phyloP scores from a whole-genome alignment of 441 rosid species.

The Adansonia grandidieri region DNA sequence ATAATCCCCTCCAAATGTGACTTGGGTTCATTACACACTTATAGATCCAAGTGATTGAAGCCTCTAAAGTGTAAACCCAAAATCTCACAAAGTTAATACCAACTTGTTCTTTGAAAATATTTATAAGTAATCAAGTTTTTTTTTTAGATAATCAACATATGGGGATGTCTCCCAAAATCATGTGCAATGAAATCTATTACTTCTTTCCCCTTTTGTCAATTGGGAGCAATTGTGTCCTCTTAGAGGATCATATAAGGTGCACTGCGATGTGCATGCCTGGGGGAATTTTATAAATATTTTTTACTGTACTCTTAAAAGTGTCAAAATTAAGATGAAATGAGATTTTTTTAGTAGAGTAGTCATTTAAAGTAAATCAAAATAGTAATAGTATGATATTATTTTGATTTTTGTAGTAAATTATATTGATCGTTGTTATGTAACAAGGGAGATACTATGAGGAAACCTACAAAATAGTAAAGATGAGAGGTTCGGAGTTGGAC shows the following conservation, averaged over 20 bases:
- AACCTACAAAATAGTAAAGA: too few relatives aligned
- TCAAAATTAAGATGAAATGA: not conserved
- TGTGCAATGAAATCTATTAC: not conserved
- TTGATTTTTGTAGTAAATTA: too few relatives aligned
- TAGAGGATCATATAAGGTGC: not conserved
- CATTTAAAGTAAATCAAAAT: too few relatives aligned
- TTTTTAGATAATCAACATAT: constrained; percentile 11
- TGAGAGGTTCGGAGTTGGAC: too few relatives aligned
- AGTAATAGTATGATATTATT: too few relatives aligned
- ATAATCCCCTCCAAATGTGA: constrained; percentile 22
- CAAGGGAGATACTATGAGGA: too few relatives aligned
- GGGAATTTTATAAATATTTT: not conserved
- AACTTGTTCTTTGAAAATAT: constrained; percentile 9
- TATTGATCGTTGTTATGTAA: too few relatives aligned
- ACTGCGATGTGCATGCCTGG: not conserved
- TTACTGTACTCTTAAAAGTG: not conserved
- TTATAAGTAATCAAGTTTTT: not conserved
- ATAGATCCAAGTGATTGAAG: constrained; percentile 25
- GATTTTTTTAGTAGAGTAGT: too few relatives aligned
- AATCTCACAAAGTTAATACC: not conserved
- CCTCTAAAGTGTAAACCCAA: constrained; percentile 16
- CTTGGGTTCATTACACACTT: constrained; percentile 13
- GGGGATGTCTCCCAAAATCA: constrained; percentile 31
- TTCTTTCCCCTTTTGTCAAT: not conserved
- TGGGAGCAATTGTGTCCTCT: not conserved